Conservation (phyloP, 495 filamentous ascomycete genomes). For the Podospora pseudocomata region DNA sequence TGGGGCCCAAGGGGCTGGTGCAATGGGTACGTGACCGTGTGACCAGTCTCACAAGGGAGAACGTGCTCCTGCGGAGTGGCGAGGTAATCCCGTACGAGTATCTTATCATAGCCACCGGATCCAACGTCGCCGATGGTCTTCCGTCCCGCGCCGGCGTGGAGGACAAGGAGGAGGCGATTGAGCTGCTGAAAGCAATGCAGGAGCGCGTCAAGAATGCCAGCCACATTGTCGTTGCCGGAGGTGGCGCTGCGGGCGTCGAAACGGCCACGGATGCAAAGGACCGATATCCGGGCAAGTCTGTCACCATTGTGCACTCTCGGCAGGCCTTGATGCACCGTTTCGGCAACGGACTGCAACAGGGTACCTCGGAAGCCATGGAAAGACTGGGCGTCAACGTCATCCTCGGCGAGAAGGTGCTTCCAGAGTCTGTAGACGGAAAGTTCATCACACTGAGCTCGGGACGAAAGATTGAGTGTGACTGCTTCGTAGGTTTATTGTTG, state of each 20-base stretch:
- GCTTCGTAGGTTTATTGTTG: slow-evolving; percentile 22
- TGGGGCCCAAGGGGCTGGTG: slow-evolving; percentile 26
- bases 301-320: slow-evolving; percentile 57
- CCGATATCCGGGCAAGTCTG: slow-evolving; percentile 53
- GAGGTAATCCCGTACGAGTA: slow-evolving; percentile 52
- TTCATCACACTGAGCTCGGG: slow-evolving; percentile 26
- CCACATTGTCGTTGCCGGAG: slow-evolving; percentile 54
- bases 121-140: slow-evolving; percentile 41
- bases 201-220: slow-evolving; percentile 33
- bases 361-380: slow-evolving; percentile 38
- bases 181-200: slow-evolving; percentile 42
- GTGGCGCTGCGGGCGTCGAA: slow-evolving; percentile 59
- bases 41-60: slow-evolving; percentile 20
- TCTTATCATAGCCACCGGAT: slow-evolving; percentile 54
- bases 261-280: slow-evolving; percentile 55
- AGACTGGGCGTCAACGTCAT: slow-evolving; percentile 42
- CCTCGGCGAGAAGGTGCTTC: slow-evolving; percentile 35
- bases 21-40: slow-evolving; percentile 39
- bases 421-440: slow-evolving; percentile 12
- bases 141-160: slow-evolving; percentile 50
- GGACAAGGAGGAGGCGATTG: slow-evolving; percentile 43
- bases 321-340: slow-evolving; percentile 52
- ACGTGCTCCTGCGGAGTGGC: slow-evolving; percentile 29
- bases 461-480: slow-evolving; percentile 27
- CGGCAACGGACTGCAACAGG: slow-evolving; percentile 46